Evolutionary conservation across 805 yeast genomes (phyloP).

Genomic region (Ogataea paraovalis): DNA sequence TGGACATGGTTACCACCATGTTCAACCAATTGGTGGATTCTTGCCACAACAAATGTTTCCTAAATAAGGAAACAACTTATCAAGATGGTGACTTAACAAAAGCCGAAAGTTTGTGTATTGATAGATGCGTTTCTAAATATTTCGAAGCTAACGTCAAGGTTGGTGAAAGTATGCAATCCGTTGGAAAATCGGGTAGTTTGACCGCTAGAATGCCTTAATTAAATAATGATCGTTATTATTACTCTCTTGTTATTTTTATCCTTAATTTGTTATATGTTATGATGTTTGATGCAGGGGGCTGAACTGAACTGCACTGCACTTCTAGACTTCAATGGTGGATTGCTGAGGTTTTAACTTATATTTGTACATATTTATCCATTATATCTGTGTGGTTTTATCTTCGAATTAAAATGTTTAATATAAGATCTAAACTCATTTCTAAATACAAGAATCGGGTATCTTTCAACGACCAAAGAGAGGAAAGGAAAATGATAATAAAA

Average conservation of each 20-base stretch:
- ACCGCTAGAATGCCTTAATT: conserved; percentile 6
- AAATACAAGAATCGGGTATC: background rate
- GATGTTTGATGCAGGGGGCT: too few relatives aligned
- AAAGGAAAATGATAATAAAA: conserved; percentile 5
- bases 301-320: too few relatives aligned
- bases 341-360: too few relatives aligned
- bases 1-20: conserved; percentile 97
- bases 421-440: too few relatives aligned
- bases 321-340: too few relatives aligned
- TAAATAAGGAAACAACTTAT: conserved; percentile 46
- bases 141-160: conserved; percentile 93
- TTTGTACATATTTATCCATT: too few relatives aligned
- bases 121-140: conserved; percentile 93
- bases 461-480: background rate
- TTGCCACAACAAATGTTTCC: conserved; percentile 85
- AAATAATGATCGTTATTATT: too few relatives aligned
- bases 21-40: conserved; percentile 85
- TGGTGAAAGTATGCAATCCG: conserved; percentile 60
- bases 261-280: background rate
- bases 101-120: conserved; percentile 82
- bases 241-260: background rate
- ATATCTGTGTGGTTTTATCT: too few relatives aligned
- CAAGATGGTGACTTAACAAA: conserved; percentile 70
- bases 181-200: conserved; percentile 34
- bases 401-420: too few relatives aligned